phyloP scores from a whole-genome alignment of 331 rosid species.

The Quercus lobata region DNA sequence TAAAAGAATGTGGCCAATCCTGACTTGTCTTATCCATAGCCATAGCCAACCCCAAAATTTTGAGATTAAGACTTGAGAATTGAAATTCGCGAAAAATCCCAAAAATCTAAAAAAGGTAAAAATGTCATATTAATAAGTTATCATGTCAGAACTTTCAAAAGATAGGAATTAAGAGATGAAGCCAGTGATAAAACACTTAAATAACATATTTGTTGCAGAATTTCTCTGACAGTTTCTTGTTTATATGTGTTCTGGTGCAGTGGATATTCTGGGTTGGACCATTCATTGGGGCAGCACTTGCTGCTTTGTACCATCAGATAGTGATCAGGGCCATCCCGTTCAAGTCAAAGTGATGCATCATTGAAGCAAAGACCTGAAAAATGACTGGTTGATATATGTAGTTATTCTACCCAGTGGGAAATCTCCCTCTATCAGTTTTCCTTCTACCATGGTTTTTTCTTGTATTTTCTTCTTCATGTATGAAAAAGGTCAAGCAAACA shows the following conservation, averaged over 20 bases:
- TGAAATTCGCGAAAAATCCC: no score
- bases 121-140: no score
- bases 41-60: no score
- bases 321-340: conserved; percentile 64
- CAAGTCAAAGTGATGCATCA: conserved; percentile 39
- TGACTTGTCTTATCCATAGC: no score
- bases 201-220: not conserved
- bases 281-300: conserved; percentile 61
- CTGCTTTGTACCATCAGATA: conserved; percentile 56
- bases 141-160: no score
- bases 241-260: conserved; percentile 14
- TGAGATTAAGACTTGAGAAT: no score
- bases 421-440: not conserved
- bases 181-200: not conserved
- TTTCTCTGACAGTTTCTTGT: not conserved
- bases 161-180: no score
- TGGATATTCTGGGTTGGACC: conserved; percentile 73
- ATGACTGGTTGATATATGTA: not conserved
- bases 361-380: conserved; percentile 3
- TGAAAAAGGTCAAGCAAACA: not conserved
- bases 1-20: no score
- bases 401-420: not conserved
- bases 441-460: not conserved
- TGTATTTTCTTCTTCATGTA: not conserved
- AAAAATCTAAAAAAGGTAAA: no score